A percentile compares a stretch with the other conserved stretches of the same genome.
Evolutionary conservation across 2,329 filamentous ascomycete genomes (phyloP).

Genomic region (Pezicula neosporulosa): DNA sequence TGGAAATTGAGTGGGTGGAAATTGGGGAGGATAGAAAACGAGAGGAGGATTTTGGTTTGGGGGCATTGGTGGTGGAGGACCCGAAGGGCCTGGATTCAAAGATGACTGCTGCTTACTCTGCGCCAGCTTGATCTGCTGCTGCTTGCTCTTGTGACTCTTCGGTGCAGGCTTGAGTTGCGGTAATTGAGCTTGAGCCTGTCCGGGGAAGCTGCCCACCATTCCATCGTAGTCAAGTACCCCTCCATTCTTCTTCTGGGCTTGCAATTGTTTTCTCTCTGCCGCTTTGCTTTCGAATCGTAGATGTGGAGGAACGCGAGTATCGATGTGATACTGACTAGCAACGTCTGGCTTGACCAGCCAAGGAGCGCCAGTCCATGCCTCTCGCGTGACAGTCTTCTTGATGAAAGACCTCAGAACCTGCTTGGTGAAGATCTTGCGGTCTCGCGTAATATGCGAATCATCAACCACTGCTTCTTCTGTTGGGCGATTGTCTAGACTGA

Average conservation of each 20-base stretch:
- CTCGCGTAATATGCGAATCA: constrained; percentile 77
- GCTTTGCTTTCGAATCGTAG: constrained; percentile 78
- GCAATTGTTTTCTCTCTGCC: constrained; percentile 70
- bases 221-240: constrained; percentile 24
- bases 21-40: constrained; percentile 16
- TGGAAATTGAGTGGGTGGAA: not conserved
- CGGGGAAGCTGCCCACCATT: constrained; percentile 30
- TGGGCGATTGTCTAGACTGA: constrained; percentile 65
- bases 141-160: constrained; percentile 65
- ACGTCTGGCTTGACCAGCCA: constrained; percentile 91
- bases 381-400: constrained; percentile 87
- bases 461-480: constrained; percentile 76
- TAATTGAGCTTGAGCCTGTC: constrained; percentile 51
- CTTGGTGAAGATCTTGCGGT: constrained; percentile 92
- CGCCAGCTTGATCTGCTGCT: constrained; percentile 36
- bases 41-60: constrained; percentile 10
- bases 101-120: constrained; percentile 35
- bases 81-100: constrained; percentile 27
- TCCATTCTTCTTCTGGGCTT: constrained; percentile 53
- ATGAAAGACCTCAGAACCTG: constrained; percentile 90
- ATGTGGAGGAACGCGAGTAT: constrained; percentile 80
- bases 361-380: constrained; percentile 92
- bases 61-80: constrained; percentile 6
- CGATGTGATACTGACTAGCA: constrained; percentile 80
- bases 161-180: constrained; percentile 71